Percentiles rank a stretch among this genome's conserved stretches.
These are phyloP conservation scores for Rosa multiflora DNA, from an alignment of 306 rosid genomes.

Conservation along the genomic window DNA sequence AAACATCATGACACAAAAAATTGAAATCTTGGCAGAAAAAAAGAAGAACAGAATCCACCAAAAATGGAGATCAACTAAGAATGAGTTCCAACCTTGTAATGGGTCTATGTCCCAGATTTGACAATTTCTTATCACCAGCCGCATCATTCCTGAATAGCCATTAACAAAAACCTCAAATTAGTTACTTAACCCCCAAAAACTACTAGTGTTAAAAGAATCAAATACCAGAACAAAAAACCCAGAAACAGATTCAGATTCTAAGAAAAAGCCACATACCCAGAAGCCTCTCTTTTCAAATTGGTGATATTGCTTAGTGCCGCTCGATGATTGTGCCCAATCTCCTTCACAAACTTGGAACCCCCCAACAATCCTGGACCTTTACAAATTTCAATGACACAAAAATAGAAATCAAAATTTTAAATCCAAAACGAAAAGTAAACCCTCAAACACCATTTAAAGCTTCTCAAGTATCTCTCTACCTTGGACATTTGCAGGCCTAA, in stretches of 20 bases:
- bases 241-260: constrained; percentile 7
- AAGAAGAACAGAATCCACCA: neutral
- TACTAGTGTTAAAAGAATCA: neutral
- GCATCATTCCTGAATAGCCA: constrained; percentile 2
- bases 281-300: constrained; percentile 27
- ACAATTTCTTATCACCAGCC: neutral
- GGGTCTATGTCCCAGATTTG: constrained; percentile 21
- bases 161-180: neutral
- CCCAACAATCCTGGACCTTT: constrained; percentile 42
- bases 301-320: constrained; percentile 40
- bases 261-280: constrained; percentile 21
- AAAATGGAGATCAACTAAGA: neutral
- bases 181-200: neutral
- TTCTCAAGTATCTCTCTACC: constrained; percentile 16
- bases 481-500: constrained; percentile 32
- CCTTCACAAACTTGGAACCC: constrained; percentile 32
- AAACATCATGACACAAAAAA: constrained; percentile 14
- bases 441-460: neutral
- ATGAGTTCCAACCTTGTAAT: constrained; percentile 19
- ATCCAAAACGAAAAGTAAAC: neutral
- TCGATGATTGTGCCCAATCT: constrained; percentile 38
- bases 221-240: constrained; percentile 3
- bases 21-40: neutral
- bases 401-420: neutral
- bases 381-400: constrained; percentile 7